A percentile compares a stretch with the other conserved stretches of the same genome.
Evolutionary conservation across 2,329 filamentous ascomycete genomes (phyloP).

Genomic region (Lachnellula arida): DNA sequence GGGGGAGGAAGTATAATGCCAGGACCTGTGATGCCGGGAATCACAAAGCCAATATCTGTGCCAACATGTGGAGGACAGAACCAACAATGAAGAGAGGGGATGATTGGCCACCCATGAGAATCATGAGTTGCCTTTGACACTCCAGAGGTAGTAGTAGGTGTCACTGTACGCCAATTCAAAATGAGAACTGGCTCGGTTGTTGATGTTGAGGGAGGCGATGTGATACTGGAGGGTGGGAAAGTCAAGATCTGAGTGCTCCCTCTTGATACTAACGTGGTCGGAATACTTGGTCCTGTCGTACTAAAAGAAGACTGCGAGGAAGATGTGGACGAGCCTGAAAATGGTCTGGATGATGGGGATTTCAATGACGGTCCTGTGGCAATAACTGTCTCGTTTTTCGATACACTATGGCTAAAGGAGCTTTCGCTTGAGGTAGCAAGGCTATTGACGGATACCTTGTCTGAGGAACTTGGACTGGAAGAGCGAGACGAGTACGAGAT

Average conservation of each 20-base stretch:
- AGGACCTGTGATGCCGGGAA: not conserved
- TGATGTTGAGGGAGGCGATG: not conserved
- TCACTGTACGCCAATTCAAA: not conserved
- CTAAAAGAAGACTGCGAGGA: not conserved
- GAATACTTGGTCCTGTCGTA: not conserved
- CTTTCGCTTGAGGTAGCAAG: too few species aligned
- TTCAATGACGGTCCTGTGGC: too few species aligned
- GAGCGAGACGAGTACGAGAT: too few species aligned
- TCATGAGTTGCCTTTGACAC: not conserved
- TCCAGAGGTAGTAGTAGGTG: not conserved
- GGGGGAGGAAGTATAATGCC: constrained; percentile 1
- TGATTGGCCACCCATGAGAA: not conserved
- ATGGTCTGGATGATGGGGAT: too few species aligned
- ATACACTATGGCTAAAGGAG: too few species aligned
- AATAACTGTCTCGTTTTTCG: too few species aligned
- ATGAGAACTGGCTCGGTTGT: not conserved
- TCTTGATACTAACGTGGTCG: not conserved
- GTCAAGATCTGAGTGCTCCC: not conserved
- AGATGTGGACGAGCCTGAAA: not conserved
- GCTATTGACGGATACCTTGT: too few species aligned
- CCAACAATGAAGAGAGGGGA: not conserved
- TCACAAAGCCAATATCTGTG: not conserved
- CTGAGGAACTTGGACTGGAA: too few species aligned
- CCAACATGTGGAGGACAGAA: not conserved
- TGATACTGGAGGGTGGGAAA: not conserved